A percentile compares a stretch with the other conserved stretches of the same genome.
These are phyloP conservation scores for Diplodia mutila DNA, from an alignment of 2,329 filamentous ascomycete species.

Conservation along the genomic window DNA sequence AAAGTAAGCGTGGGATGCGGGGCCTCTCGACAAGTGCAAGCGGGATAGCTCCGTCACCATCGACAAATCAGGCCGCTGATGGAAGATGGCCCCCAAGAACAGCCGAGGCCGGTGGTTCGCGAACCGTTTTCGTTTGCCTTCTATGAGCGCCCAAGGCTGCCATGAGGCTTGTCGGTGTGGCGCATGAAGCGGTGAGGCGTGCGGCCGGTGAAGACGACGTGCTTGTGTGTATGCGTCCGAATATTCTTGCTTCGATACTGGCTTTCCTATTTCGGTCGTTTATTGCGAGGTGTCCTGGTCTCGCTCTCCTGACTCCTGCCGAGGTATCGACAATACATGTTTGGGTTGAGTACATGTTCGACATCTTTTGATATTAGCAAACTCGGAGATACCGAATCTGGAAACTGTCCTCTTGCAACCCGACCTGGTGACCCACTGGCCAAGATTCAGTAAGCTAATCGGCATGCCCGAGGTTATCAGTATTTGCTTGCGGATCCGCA, in stretches of 20 bases:
- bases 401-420: neutral
- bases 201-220: neutral
- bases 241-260: neutral
- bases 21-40: neutral
- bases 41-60: neutral
- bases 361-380: neutral
- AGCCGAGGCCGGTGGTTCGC: neutral
- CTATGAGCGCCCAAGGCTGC: neutral
- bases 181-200: neutral
- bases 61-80: neutral
- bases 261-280: neutral
- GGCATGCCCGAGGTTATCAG: neutral
- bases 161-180: neutral
- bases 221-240: neutral
- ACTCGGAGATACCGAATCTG: neutral
- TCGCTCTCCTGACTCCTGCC: no score
- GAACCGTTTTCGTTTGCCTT: neutral
- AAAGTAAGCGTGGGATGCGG: neutral
- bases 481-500: neutral
- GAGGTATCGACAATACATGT: no score
- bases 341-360: neutral
- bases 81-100: neutral
- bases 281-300: neutral
- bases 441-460: neutral
- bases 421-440: neutral